Evolutionary conservation across 1,284 basidiomycete genomes (phyloP), one percentile per base, ranked within the genome.

Genomic region (Athelia sp.): DNA sequence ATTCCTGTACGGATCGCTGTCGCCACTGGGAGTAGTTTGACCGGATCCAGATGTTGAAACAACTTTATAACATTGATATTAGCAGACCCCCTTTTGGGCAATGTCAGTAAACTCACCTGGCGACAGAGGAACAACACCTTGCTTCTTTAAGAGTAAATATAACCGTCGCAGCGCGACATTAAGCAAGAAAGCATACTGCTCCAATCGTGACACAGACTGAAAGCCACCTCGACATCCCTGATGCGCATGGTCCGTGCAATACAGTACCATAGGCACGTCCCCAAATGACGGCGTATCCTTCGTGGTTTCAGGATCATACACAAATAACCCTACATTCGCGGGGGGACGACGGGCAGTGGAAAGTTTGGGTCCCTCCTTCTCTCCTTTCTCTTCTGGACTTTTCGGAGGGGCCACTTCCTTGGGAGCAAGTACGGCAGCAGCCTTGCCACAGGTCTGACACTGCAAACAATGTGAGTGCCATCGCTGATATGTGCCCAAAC

Each of bases 161-260:
- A 99, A 74, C 59, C 96, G 81, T 56, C 95, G 81, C 49, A 99
- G 76, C 3, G 96, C 97, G 17, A 99, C 97, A 59, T 98, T 95
- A 48, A 99, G 74, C 53, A 99, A 70, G 74, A 97, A 99, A 0
- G 97, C 91, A 67, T 98, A 99, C 66, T 99, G 96, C 72, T 99
- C 96, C 57, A 99, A 72, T 53, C 96, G 78, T 47, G 95, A 93
- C 15, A 98, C 96, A 14, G 90, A 78, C 63, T 92, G 87, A 69
- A 99, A 98, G 9, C 94, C 94, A 18, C 71, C 61, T 43, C 83
- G 73, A 58, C 86, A 89, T 2, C 76, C 76, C 48, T 63, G 62
- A 62, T 81, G 82, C 35, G 77, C 85, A 71, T 89, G 92, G n/a
- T 87, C 82, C 8, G 76, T 79, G 67, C 96, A 98, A 56, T 83